Evolutionary conservation across 2,329 filamentous ascomycete species (phyloP).

Genomic region (Hypoxylon sp.): DNA sequence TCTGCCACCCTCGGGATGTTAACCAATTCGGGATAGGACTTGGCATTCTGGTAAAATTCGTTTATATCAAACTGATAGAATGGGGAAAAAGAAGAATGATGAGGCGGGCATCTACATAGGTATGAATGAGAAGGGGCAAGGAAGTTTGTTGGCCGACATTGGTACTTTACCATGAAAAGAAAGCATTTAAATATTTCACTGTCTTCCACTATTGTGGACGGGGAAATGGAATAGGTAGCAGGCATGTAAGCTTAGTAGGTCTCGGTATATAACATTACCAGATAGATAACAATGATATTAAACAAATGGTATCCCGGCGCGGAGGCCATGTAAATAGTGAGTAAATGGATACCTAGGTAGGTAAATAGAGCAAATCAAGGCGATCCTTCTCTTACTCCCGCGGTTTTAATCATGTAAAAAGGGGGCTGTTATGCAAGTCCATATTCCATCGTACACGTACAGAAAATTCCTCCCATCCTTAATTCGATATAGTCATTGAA

Average conservation of each 20-base stretch:
- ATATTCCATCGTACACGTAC: slow-evolving; percentile 18
- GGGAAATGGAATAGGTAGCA: neutral
- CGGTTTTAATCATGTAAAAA: slow-evolving; percentile 16
- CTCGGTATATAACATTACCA: neutral
- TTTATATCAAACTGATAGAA: neutral
- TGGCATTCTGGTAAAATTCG: neutral
- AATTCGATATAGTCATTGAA: slow-evolving; percentile 6
- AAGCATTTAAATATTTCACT: too few species aligned
- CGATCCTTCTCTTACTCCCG: slow-evolving; percentile 1
- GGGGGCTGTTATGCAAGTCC: slow-evolving; percentile 20
- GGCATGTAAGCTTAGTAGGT: neutral
- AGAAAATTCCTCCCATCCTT: neutral
- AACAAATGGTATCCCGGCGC: slow-evolving; percentile 19
- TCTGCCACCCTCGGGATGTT: neutral
- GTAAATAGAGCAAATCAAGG: slow-evolving; percentile 7
- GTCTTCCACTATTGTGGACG: neutral
- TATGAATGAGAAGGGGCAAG: too few species aligned
- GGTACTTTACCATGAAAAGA: too few species aligned
- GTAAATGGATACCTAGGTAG: slow-evolving; percentile 1
- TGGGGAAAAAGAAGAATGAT: too few species aligned
- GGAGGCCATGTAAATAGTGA: slow-evolving; percentile 6
- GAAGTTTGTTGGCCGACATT: too few species aligned
- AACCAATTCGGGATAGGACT: too few species aligned
- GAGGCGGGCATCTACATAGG: too few species aligned
- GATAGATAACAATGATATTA: slow-evolving; percentile 11